phyloP scores from a whole-genome alignment of 805 yeast genomes.

The Saccharomycopsis sp. region DNA sequence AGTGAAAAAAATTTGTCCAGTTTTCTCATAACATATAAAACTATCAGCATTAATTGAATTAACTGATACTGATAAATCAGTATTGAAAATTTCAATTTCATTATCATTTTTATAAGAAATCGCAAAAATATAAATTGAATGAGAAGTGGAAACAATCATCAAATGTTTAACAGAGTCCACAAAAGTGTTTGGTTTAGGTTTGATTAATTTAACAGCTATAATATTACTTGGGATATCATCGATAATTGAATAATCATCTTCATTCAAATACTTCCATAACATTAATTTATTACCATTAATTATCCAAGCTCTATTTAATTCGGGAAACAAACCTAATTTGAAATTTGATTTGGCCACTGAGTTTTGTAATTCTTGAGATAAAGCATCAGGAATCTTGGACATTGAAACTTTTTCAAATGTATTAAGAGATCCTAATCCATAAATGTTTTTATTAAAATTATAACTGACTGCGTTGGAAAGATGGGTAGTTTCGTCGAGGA shows the following conservation, averaged over 20 bases:
- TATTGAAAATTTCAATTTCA: conserved; percentile 54
- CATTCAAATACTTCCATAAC: conserved; percentile 68
- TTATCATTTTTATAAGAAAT: conserved; percentile 38
- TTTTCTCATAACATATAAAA: conserved; percentile 45
- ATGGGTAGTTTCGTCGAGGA: conserved; percentile 38
- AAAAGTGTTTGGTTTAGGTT: conserved; percentile 74
- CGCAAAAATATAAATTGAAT: conserved; percentile 68
- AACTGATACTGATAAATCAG: conserved; percentile 70
- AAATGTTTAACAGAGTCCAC: conserved; percentile 65
- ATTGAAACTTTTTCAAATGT: conserved; percentile 67
- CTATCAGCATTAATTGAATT: conserved; percentile 68
- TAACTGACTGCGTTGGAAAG: conserved; percentile 55
- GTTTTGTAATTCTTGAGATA: conserved; percentile 28
- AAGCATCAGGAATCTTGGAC: conserved; percentile 68
- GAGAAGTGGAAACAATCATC: conserved; percentile 69
- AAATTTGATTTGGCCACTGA: conserved; percentile 60
- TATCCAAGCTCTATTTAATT: conserved; percentile 77
- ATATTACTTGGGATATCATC: conserved; percentile 78
- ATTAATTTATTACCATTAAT: conserved; percentile 70
- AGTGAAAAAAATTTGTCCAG: conserved; percentile 75
- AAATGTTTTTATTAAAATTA: conserved; percentile 45
- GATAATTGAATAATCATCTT: conserved; percentile 62
- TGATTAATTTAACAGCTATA: conserved; percentile 62
- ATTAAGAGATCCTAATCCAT: conserved; percentile 43
- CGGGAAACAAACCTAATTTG: conserved; percentile 76